Base-by-base conservation (phyloP, 345 rosid genomes). In the Eutrema heterophyllum region DNA sequence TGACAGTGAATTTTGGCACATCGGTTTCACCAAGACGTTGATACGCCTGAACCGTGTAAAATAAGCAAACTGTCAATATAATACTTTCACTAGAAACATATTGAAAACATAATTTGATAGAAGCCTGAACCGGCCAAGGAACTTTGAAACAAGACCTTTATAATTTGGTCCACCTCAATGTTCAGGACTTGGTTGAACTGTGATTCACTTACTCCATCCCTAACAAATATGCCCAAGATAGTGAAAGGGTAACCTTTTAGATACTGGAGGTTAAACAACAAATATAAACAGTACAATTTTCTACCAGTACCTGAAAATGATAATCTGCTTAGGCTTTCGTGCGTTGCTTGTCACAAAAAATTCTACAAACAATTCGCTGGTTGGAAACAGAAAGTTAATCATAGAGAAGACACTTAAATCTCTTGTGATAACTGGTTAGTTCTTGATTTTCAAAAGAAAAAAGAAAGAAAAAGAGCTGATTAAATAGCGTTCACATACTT, bases 151-250 rank as follows among this genome's bases (percentile, higher is more conserved):
- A 48, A 33, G 62, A 91, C 98, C 96, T 89, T 85, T 52, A 85
- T 75, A 16, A 94, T 89, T 70, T 94, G 97, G 60, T 82, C 89
- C 83, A 94, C 81, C 84, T 94, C 98, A 69, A 86, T 84, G 82
- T 85, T 83, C 83, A 89, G 66, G 77, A 94, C 92, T 72, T 89
- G 97, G 72, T 87, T 89, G 62, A 94, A 94, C 66, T 94, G 97
- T 15, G 97, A 83, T 77, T 94, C 92, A 38, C 97, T 85, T 56
- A 91, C 92, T 49, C 97, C 97, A 74, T 94, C 96, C 87, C 98
- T 91, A 75, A 36, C 67, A 53, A 72, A 35, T 30, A 63, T 73
- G 29, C 21, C 68, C 46, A 64, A 32, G 32, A 24, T 40, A 48
- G 53, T 40, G 15, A n/a, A 64, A 48, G 51, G 21, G 9, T 32